Base-by-base conservation (phyloP, 257 asterid genomes). In the Lycium barbarum region DNA sequence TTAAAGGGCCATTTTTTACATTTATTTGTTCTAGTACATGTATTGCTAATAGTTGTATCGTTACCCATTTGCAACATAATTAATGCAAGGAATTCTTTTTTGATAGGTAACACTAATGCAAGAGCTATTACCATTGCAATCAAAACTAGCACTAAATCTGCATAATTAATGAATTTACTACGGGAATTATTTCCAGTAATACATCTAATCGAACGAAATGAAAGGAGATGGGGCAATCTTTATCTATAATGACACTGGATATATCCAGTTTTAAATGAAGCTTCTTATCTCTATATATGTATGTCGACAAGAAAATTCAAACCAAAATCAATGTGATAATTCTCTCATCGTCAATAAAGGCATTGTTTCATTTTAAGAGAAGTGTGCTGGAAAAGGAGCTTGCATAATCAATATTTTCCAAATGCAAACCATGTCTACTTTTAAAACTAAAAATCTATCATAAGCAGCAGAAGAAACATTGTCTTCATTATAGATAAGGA, bases 161-260 rank as follows among this genome's bases (percentile, higher is more conserved):
- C 22, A 76, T 51, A 76, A 53, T 12, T 49, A 76, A 53, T 26
- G n/a, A 47, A 73, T 73, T 12, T 73, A 73, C 13, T 12, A 51
- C 20, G 3, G 18, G 12, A 73, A 73, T 73, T 73, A 73, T 73
- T 73, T 73, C 80, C 80, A 73, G 3, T 73, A 73, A 20, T 73
- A 47, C 40, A 73, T 47, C 80, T 73, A 47, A 47, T 49, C 61
- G 12, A 47, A 73, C n/a, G 12, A 73, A 73, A 73, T n/a, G 38
- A 11, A 73, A 73, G 80, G 59, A 22, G 35, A 73, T 45, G 40
- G 11, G 40, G 8, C 80, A 0, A 11, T 47, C 59, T 73, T 73
- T 20, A 73, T 73, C 59, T 47, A 73, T 9, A 72, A 47, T 43
- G 18, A 72, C 36, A 72, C 11, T 20, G 57, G 79, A 73, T 20